Base-by-base conservation (phyloP, 345 rosid genomes). In the Brassica cretica region DNA sequence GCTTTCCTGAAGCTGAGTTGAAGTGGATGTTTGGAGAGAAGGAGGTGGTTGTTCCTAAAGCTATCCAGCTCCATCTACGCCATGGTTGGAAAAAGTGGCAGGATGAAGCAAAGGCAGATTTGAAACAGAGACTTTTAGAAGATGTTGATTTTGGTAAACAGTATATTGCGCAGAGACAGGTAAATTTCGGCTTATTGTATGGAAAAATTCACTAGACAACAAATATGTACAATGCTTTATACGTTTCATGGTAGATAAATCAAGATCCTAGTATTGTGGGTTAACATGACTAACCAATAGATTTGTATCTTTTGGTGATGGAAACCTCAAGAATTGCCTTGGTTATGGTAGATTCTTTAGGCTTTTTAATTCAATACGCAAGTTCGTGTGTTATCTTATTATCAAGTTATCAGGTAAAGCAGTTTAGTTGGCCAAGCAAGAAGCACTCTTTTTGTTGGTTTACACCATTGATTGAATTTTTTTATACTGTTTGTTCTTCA, bases 71-170 rank as follows among this genome's bases (percentile, higher is more conserved):
- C 63, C 93, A 87, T 82, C 81, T 93, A 80, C 86, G 88, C 75
- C 95, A 93, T 84, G 97, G 97, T 19, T 93, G 98, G 98, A 93
- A 91, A 84, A 89, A 82, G 75, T 93, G 98, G 98, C 88, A 96
- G 49, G 97, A 90, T 80, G 97, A 93, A 80, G 92, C 88, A 56
- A 93, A 90, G 78, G 91, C 91, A 68, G 88, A 91, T 66, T 82
- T 93, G 62, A 93, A 91, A 82, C 85, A 86, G 77, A 88, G 74
- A 56, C 79, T 93, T 76, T 60, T 93, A 77, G 91, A 88, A 84
- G 85, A 91, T 87, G 91, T 56, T 41, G 95, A 93, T 66, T 93
- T 93, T 87, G 95, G 90, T 51, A 86, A 88, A 86, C 86, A 84
- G 55, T 93, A 93, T 55, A 82, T 91, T 69, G 88, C 91, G 55